Percentiles rank a stretch among this genome's conserved stretches.
These are phyloP conservation scores for Calcarisporium arbuscula DNA, from an alignment of 2,329 filamentous ascomycete species.

Conservation along the genomic window DNA sequence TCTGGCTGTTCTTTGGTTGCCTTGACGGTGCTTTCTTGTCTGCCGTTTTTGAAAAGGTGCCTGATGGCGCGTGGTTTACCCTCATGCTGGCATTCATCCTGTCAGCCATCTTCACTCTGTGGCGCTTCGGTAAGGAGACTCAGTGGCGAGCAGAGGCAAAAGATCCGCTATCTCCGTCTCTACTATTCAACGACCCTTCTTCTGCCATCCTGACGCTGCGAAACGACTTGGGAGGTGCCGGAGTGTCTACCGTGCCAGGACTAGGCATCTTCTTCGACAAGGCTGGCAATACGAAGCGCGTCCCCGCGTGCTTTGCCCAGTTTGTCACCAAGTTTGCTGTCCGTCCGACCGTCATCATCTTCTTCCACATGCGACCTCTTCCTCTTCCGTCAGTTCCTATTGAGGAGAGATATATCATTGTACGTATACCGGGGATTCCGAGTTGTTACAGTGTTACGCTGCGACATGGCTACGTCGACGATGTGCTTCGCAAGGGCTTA, in stretches of 20 bases:
- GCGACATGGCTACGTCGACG: conserved; percentile 67
- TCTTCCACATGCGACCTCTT: conserved; percentile 66
- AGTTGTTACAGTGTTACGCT: conserved; percentile 64
- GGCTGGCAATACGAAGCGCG: conserved; percentile 50
- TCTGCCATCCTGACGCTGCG: conserved; percentile 17
- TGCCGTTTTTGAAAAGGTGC: conserved; percentile 65
- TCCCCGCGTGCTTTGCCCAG: conserved; percentile 62
- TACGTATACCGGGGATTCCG: conserved; percentile 39
- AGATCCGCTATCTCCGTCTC: conserved; percentile 46
- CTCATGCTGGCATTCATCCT: conserved; percentile 58
- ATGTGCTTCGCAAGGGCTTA: conserved; percentile 60
- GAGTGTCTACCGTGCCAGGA: conserved; percentile 43
- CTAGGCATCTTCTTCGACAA: conserved; percentile 77
- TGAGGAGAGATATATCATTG: conserved; percentile 41
- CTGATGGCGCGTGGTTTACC: conserved; percentile 74
- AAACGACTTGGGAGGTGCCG: conserved; percentile 34
- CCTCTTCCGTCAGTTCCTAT: conserved; percentile 48
- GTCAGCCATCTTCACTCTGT: conserved; percentile 61
- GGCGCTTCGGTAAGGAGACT: conserved; percentile 72
- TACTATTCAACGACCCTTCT: conserved; percentile 18
- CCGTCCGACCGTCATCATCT: conserved; percentile 61
- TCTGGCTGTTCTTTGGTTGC: conserved; percentile 58
- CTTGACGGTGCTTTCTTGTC: conserved; percentile 67
- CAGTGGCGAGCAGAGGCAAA: conserved; percentile 66
- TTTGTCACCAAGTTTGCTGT: conserved; percentile 67